A percentile compares a stretch with the other conserved stretches of the same genome.
Conservation (phyloP, 108 stramenopile genomes). For the Cyclotella cryptica region DNA sequence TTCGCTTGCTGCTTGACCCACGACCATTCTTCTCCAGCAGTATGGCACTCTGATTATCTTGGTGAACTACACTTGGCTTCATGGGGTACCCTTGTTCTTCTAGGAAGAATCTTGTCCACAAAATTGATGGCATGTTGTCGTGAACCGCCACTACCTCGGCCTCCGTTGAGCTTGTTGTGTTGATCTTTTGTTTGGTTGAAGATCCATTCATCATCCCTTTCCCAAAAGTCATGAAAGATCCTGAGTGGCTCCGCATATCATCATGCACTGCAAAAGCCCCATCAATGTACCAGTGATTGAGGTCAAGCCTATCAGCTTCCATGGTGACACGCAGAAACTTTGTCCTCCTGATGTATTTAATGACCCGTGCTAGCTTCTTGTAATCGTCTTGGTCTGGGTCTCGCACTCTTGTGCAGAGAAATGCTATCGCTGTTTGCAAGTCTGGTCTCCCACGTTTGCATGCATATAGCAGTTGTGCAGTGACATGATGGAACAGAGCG, state of each 20-base stretch:
- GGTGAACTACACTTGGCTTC: conserved; percentile 46
- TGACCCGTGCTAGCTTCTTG: neutral
- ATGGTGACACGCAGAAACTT: neutral
- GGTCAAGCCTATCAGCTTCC: neutral
- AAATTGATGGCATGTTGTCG: conserved; percentile 48
- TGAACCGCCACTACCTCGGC: conserved; percentile 53
- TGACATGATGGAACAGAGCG: too few species aligned
- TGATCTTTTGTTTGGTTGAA: conserved; percentile 52
- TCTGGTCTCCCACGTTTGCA: too few species aligned
- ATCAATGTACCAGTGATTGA: neutral
- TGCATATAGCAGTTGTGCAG: too few species aligned
- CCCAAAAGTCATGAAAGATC: neutral
- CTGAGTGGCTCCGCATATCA: neutral
- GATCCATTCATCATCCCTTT: conserved; percentile 1
- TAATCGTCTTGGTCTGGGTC: too few species aligned
- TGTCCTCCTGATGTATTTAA: neutral
- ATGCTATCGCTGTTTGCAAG: too few species aligned
- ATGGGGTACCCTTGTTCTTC: conserved; percentile 55
- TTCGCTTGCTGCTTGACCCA: neutral
- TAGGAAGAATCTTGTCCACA: conserved; percentile 63
- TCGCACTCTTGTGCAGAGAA: too few species aligned
- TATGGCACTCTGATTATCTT: conserved; percentile 68
- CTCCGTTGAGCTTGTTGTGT: conserved; percentile 58
- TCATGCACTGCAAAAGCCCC: neutral
- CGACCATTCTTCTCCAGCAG: conserved; percentile 59